These are phyloP conservation scores for Tylopilus orsonianus DNA, from an alignment of 1,284 basidiomycete species.

Conservation along the genomic window DNA sequence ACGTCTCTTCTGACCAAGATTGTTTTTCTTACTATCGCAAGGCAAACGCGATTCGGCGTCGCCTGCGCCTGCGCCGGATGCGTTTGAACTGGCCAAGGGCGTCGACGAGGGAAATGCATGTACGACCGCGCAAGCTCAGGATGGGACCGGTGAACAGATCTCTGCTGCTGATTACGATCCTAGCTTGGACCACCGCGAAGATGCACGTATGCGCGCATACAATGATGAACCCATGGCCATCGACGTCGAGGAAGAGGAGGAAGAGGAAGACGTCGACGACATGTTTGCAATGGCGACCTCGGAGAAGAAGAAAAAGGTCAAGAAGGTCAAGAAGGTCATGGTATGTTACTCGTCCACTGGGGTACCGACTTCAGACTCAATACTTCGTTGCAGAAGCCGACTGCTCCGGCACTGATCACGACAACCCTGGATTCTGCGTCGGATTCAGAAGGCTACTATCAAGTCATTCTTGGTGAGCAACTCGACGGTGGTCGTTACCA, in stretches of 20 bases:
- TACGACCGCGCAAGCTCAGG: constrained; percentile 42
- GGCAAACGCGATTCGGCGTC: constrained; percentile 54
- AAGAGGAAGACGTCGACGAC: constrained; percentile 79
- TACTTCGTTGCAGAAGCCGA: constrained; percentile 43
- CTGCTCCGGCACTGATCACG: constrained; percentile 64
- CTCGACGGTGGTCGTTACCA: constrained; percentile 93
- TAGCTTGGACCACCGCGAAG: constrained; percentile 78
- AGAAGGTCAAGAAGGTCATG: constrained; percentile 58
- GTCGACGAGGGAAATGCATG: constrained; percentile 48
- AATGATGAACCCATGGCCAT: constrained; percentile 39
- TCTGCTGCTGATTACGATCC: constrained; percentile 95
- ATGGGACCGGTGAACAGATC: constrained; percentile 64
- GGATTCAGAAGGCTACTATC: constrained; percentile 95
- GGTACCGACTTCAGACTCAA: constrained; percentile 10
- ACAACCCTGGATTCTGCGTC: constrained; percentile 72
- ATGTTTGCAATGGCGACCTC: constrained; percentile 77
- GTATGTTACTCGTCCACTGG: constrained; percentile 27
- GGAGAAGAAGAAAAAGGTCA: constrained; percentile 60
- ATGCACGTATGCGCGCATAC: constrained; percentile 70
- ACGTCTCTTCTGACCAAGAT: constrained; percentile 3
- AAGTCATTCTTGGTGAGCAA: constrained; percentile 91
- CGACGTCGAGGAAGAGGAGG: constrained; percentile 59
- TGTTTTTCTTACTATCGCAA: constrained; percentile 14
- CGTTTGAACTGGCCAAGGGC: constrained; percentile 63
- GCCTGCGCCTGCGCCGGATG: constrained; percentile 47